Base-by-base conservation (phyloP, 2,329 filamentous ascomycete genomes). In the Aschersonia sp. region DNA sequence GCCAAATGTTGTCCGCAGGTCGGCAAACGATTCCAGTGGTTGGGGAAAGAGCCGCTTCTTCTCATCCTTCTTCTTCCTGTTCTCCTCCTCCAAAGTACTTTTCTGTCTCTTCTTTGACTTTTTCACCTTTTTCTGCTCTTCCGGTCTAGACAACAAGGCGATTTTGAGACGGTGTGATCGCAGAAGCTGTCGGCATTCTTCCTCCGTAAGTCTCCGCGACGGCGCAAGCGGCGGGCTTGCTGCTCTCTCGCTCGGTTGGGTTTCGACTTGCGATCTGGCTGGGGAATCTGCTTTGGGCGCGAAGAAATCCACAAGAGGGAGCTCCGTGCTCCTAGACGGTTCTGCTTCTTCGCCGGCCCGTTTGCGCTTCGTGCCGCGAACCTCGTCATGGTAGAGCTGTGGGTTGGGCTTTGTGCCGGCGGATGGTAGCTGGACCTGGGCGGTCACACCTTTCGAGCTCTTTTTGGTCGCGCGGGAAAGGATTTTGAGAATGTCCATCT, bases 131-230 rank as follows among this genome's bases (percentile, higher is more conserved):
- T 61, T 59, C 41, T 61, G 63, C 5, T 67, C 63, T 30, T 66
- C 62, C 31, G 61, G 65, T 42, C 72, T 73, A 30, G 77, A 78
- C n/a, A 95, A 68, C 45, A 94, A 70, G 0, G 85, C 86, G 40
- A 94, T 76, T 63, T 95, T 95, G 54, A 96, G 72, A 53, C 89
- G 85, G 64, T 95, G 88, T 49, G 80, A 83, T 51, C 82, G 81
- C 51, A 95, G 67, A 9, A 91, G 71, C 51, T 82, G 78, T 56
- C 83, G 82, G 56, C 85, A 82, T 60, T 89, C 79, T 49, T 84
- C 81, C 56, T 84, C 75, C 56, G 79, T 77, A 55, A 88, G 55
- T 47, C 65, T 60, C 47, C 59, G 59, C 12, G 60, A 56, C 9
- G 57, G 52, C 7, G 52, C 43, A 3, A 53, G 51, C 4, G 45